These are phyloP conservation scores for Patellifolia procumbens DNA, from an alignment of 179 eudicot species.

Conservation along the genomic window DNA sequence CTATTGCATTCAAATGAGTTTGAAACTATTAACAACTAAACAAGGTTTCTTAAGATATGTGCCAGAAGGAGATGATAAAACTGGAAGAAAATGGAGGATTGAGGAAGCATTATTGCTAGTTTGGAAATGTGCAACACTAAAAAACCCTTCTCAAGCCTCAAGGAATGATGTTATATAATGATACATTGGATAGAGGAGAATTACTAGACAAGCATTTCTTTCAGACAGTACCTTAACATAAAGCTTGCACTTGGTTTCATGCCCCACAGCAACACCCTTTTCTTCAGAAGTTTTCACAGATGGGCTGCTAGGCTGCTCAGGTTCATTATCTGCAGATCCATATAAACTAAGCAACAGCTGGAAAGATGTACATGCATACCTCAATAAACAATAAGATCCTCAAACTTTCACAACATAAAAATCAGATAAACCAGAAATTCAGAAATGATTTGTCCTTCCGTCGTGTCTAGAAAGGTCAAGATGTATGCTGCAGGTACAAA, in stretches of 20 bases:
- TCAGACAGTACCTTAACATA: slow-evolving; percentile 70
- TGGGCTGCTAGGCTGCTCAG: slow-evolving; percentile 93
- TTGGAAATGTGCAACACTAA: background rate
- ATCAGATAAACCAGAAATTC: background rate
- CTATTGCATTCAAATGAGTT: too few species aligned
- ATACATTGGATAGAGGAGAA: background rate
- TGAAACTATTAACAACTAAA: too few species aligned
- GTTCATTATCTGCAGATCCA: slow-evolving; percentile 61
- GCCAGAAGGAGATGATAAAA: too few species aligned
- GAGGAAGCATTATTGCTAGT: background rate
- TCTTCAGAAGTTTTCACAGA: slow-evolving; percentile 83
- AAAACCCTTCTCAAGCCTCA: background rate
- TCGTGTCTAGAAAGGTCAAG: background rate
- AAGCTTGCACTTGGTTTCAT: slow-evolving; percentile 94
- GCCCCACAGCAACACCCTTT: slow-evolving; percentile 72
- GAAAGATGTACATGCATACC: background rate
- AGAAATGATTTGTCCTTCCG: background rate
- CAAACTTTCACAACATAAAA: background rate
- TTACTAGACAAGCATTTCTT: background rate
- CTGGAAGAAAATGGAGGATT: too few species aligned
- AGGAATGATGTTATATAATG: background rate
- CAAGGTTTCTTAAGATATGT: too few species aligned
- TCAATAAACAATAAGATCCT: background rate
- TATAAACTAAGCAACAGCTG: slow-evolving; percentile 3
- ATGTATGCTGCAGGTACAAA: background rate